phyloP scores from a whole-genome alignment of 768 basidiomycete genomes.

The Lentinula guzmanii region DNA sequence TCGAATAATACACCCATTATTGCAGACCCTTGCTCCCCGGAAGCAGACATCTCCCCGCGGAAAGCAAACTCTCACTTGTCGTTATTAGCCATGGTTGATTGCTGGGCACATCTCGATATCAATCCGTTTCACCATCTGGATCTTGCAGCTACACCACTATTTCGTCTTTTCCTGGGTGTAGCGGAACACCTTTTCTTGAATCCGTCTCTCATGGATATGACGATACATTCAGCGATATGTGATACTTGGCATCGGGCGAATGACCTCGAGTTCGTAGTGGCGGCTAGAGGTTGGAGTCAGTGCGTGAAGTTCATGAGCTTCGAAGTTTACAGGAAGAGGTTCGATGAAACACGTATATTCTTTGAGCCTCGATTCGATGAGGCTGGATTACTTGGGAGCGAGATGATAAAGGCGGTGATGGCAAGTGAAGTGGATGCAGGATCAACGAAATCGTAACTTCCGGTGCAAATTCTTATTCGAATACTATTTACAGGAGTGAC shows the following conservation, averaged over 20 bases:
- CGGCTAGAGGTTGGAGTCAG: constrained; percentile 94
- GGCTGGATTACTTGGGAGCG: constrained; percentile 71
- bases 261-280: constrained; percentile 91
- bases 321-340: constrained; percentile 78
- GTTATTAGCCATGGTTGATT: constrained; percentile 97
- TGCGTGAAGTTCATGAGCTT: constrained; percentile 91
- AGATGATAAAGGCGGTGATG: constrained; percentile 88
- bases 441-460: background rate
- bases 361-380: constrained; percentile 88
- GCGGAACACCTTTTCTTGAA: constrained; percentile 92
- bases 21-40: background rate
- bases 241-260: constrained; percentile 81
- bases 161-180: constrained; percentile 94
- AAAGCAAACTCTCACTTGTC: constrained; percentile 77
- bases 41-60: constrained; percentile 10
- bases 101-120: constrained; percentile 85
- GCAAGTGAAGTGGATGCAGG: constrained; percentile 42
- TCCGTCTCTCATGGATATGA: constrained; percentile 50
- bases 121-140: constrained; percentile 88
- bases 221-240: constrained; percentile 68
- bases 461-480: too few species aligned
- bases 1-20: constrained; percentile 11
- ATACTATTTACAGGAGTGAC: too few species aligned
- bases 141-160: constrained; percentile 93
- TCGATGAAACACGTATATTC: constrained; percentile 73